Evolutionary conservation across 345 rosid genomes (phyloP).

Genomic region (Euphorbia pulcherrima): DNA sequence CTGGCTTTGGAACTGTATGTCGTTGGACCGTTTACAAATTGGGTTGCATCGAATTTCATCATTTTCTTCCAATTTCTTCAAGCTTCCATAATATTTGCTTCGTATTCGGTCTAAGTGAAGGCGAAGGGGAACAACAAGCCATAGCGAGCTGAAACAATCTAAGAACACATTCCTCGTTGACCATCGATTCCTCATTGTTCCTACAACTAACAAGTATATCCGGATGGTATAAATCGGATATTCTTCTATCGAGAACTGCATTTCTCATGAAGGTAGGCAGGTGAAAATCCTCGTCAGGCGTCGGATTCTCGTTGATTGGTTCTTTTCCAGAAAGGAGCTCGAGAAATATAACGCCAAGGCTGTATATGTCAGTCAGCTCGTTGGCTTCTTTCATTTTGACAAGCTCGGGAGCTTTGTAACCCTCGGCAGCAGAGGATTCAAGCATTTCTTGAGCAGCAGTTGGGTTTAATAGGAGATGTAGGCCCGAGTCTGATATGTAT

Average conservation of each 20-base stretch:
- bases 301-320: conserved; percentile 57
- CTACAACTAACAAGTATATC: conserved; percentile 44
- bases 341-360: conserved; percentile 74
- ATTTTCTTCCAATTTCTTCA: conserved; percentile 53
- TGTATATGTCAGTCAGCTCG: conserved; percentile 63
- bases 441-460: conserved; percentile 73
- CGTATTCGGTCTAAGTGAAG: conserved; percentile 70
- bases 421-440: conserved; percentile 66
- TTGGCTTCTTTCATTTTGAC: conserved; percentile 73
- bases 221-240: conserved; percentile 62
- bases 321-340: conserved; percentile 77
- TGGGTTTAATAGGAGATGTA: conserved; percentile 60
- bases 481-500: conserved; percentile 59
- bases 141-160: conserved; percentile 73
- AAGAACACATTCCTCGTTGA: conserved; percentile 57
- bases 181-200: conserved; percentile 25
- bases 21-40: conserved; percentile 1
- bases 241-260: conserved; percentile 55
- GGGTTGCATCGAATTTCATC: not conserved
- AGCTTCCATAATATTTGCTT: conserved; percentile 66
- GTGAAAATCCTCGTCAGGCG: conserved; percentile 54
- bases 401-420: conserved; percentile 94
- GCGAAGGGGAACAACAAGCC: conserved; percentile 84
- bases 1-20: conserved; percentile 5
- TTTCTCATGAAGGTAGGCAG: conserved; percentile 61